Evolutionary conservation across 192 early-diverging fungal species (phyloP).

Genomic region (Physocladia obscura): DNA sequence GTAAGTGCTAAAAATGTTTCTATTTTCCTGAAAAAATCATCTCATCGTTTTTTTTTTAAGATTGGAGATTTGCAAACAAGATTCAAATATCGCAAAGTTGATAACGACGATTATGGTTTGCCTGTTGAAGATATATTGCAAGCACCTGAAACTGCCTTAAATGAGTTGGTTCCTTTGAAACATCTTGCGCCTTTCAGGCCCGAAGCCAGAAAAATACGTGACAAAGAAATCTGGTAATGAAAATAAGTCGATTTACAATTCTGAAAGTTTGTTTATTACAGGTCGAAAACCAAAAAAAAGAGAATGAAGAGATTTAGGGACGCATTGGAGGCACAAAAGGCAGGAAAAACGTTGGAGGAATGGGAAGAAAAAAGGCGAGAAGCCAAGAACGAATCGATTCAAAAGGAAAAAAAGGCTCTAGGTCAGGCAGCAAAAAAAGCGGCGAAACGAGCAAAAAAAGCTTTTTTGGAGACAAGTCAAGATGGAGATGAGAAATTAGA

Average conservation of each 20-base stretch:
- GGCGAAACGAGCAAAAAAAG: neutral
- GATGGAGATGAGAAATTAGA: neutral
- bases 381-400: slow-evolving; percentile 18
- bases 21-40: too few relatives aligned
- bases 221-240: slow-evolving; percentile 49
- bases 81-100: slow-evolving; percentile 90
- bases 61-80: slow-evolving; percentile 81
- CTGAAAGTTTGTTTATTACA: too few relatives aligned
- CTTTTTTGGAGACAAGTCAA: neutral
- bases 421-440: slow-evolving; percentile 14
- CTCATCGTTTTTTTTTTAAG: slow-evolving; percentile 16
- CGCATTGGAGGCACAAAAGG: slow-evolving; percentile 15
- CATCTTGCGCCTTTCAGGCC: slow-evolving; percentile 76
- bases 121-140: slow-evolving; percentile 82
- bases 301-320: slow-evolving; percentile 27
- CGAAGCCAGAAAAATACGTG: slow-evolving; percentile 39
- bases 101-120: slow-evolving; percentile 74
- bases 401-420: slow-evolving; percentile 6
- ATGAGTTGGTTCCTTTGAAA: slow-evolving; percentile 82
- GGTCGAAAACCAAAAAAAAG: slow-evolving; percentile 30
- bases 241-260: too few relatives aligned
- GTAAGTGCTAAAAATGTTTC: slow-evolving; percentile 34
- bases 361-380: slow-evolving; percentile 31
- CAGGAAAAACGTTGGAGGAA: slow-evolving; percentile 15
- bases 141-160: slow-evolving; percentile 87